Conservation (phyloP, 2,329 filamentous ascomycete genomes). For the Dothideomycetes sp. region DNA sequence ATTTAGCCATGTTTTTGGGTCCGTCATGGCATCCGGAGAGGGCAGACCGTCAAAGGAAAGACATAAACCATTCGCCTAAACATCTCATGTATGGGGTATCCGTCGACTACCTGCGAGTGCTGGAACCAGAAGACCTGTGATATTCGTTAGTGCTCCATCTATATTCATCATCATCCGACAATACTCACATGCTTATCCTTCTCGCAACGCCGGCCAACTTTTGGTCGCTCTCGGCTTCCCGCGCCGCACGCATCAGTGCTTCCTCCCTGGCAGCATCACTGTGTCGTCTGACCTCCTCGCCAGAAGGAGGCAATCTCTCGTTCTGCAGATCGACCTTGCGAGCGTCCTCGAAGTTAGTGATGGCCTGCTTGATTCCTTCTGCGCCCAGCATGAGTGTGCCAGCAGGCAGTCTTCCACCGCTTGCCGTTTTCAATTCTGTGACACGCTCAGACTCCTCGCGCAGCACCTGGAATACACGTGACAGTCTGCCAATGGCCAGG, state of each 20-base stretch:
- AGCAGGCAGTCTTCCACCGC: constrained; percentile 82
- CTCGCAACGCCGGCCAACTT: constrained; percentile 78
- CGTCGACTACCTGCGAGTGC: constrained; percentile 23
- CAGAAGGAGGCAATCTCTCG: constrained; percentile 81
- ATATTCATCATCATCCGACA: constrained; percentile 2
- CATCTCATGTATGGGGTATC: too few relatives aligned
- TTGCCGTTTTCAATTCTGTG: constrained; percentile 93
- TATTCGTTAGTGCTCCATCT: constrained; percentile 16
- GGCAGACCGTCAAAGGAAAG: too few relatives aligned
- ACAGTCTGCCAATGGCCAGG: constrained; percentile 88
- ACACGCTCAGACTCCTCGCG: constrained; percentile 95
- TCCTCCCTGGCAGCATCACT: constrained; percentile 71
- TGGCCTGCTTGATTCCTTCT: constrained; percentile 97
- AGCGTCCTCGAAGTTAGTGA: constrained; percentile 92
- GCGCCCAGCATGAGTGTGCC: constrained; percentile 97
- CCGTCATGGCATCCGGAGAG: too few relatives aligned
- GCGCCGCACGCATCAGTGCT: constrained; percentile 75
- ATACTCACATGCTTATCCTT: constrained; percentile 86
- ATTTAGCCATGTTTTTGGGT: too few relatives aligned
- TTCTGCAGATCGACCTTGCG: constrained; percentile 96
- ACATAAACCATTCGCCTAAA: too few relatives aligned
- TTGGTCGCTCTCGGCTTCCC: constrained; percentile 86
- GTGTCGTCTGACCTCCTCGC: constrained; percentile 81
- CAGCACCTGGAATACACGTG: constrained; percentile 94
- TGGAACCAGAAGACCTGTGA: constrained; percentile 33